phyloP scores from a whole-genome alignment of 768 basidiomycete genomes.

The Leucocoprinus birnbaumii region DNA sequence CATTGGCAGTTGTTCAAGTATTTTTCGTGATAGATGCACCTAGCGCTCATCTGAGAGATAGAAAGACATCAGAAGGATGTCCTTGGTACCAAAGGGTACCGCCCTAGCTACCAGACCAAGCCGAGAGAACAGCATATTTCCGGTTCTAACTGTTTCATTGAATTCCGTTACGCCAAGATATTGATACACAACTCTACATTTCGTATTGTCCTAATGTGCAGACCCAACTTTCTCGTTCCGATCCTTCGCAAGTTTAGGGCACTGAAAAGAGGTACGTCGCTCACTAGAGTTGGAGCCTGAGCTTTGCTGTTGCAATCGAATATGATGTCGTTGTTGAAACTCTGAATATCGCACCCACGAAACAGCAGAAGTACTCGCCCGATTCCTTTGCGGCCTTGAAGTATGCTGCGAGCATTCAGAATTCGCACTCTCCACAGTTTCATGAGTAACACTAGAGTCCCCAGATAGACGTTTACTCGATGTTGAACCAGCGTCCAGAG shows the following conservation, averaged over 20 bases:
- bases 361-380: neutral
- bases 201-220: no score
- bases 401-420: neutral
- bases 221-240: neutral
- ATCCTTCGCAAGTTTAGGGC: neutral
- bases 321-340: neutral
- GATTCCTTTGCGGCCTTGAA: neutral
- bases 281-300: neutral
- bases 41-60: no score
- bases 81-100: no score
- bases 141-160: no score
- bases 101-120: no score
- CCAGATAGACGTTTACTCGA: neutral
- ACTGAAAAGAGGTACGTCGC: neutral
- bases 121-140: no score
- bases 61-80: no score
- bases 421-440: neutral
- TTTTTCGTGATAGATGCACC: no score
- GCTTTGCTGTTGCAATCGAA: neutral
- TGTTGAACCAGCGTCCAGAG: neutral
- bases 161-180: no score
- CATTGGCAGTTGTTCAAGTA: no score
- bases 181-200: no score
- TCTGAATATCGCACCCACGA: conserved; percentile 4
- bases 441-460: neutral